These are phyloP conservation scores for Akanthomyces muscarius DNA, from an alignment of 2,329 filamentous ascomycete genomes.

Conservation along the genomic window DNA sequence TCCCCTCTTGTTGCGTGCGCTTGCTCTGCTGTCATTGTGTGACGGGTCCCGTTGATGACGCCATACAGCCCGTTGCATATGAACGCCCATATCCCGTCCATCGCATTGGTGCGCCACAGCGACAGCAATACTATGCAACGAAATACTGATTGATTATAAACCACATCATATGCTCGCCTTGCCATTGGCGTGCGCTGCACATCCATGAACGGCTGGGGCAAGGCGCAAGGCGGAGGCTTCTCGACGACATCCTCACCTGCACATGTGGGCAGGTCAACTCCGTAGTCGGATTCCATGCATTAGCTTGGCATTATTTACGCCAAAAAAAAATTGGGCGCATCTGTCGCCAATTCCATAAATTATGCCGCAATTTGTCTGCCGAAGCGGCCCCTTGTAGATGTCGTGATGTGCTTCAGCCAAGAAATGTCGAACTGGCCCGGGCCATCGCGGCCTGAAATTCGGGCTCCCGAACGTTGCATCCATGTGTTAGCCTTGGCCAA, in stretches of 20 bases:
- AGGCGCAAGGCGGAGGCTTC: neutral
- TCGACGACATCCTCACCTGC: neutral
- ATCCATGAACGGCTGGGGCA: neutral
- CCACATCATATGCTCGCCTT: neutral
- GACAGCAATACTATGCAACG: neutral
- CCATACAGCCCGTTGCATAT: neutral
- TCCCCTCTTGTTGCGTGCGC: neutral
- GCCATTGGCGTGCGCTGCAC: neutral
- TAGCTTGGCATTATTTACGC: neutral
- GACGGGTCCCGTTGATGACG: constrained; percentile 3
- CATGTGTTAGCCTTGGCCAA: neutral
- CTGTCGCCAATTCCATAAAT: neutral
- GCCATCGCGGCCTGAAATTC: neutral
- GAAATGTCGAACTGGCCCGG: neutral
- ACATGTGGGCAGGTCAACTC: neutral
- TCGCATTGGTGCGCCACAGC: neutral
- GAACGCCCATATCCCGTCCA: neutral
- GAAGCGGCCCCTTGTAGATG: neutral
- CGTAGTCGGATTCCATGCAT: neutral
- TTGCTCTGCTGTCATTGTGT: constrained; percentile 19
- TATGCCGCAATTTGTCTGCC: neutral
- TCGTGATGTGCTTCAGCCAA: constrained; percentile 11
- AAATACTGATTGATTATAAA: neutral
- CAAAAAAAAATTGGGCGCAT: neutral
- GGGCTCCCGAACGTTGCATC: neutral